Evolutionary conservation across 768 basidiomycete genomes (phyloP).

Genomic region (Rhizopogon salebrosus): DNA sequence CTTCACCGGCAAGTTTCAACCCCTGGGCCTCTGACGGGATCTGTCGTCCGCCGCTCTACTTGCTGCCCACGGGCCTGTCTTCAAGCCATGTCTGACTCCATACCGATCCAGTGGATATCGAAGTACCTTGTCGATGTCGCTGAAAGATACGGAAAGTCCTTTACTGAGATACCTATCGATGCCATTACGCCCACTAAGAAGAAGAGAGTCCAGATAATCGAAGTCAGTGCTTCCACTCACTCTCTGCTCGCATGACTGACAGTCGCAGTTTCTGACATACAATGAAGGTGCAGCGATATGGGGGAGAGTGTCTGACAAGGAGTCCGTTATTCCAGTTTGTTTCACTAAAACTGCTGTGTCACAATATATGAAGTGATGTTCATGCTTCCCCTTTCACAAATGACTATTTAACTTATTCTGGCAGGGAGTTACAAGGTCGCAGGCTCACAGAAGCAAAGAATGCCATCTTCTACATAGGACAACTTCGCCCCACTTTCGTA

Average conservation of each 20-base stretch:
- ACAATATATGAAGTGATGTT: conserved; percentile 36
- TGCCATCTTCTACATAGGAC: conserved; percentile 41
- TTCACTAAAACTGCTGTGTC: conserved; percentile 49
- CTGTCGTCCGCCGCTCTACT: neutral
- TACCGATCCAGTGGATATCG: conserved; percentile 50
- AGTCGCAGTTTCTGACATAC: conserved; percentile 51
- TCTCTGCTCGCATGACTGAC: neutral
- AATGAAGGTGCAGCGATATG: conserved; percentile 47
- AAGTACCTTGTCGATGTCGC: conserved; percentile 46
- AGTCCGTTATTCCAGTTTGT: conserved; percentile 43
- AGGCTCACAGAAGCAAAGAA: conserved; percentile 42
- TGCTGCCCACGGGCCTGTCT: too few relatives aligned
- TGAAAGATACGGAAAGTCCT: conserved; percentile 45
- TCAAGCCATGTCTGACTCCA: conserved; percentile 27
- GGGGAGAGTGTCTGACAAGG: conserved; percentile 60
- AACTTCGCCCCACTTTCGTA: conserved; percentile 46
- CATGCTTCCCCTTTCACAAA: neutral
- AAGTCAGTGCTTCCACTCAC: conserved; percentile 32
- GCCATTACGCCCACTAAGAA: conserved; percentile 23
- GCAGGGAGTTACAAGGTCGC: conserved; percentile 19
- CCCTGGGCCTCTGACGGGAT: too few relatives aligned
- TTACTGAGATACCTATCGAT: conserved; percentile 16
- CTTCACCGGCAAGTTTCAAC: too few relatives aligned
- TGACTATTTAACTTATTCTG: conserved; percentile 4
- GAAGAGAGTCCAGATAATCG: conserved; percentile 54